Percentiles rank a stretch among this genome's conserved stretches.
Evolutionary conservation across 169 alveolate species (phyloP).

Genomic region (Cryptosporidium andersoni): DNA sequence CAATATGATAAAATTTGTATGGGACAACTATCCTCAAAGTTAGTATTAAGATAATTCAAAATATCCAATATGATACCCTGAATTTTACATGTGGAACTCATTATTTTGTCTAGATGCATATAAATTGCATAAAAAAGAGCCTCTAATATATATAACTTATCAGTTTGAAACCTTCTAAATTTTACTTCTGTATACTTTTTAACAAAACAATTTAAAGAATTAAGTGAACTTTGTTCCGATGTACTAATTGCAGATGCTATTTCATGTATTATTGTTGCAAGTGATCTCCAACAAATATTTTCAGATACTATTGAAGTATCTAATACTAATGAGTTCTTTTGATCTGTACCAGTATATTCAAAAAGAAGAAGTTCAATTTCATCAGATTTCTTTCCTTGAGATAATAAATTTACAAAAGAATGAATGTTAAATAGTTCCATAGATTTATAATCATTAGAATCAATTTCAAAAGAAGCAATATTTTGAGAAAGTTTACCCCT

Average conservation of each 20-base stretch:
- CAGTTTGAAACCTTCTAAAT: not conserved
- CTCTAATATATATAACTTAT: not conserved
- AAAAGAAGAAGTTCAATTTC: slow-evolving; percentile 2
- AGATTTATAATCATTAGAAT: not conserved
- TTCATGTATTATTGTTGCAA: not conserved
- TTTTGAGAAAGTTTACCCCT: slow-evolving; percentile 16
- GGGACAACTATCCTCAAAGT: not conserved
- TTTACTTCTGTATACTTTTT: not conserved
- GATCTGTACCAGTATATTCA: not conserved
- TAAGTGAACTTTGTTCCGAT: not conserved
- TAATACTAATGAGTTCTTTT: not conserved
- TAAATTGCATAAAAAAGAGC: slow-evolving; percentile 15
- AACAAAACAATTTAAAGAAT: not conserved
- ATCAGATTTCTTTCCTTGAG: slow-evolving; percentile 18
- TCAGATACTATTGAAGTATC: not conserved
- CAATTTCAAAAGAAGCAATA: not conserved
- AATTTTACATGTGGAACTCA: not conserved
- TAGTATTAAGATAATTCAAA: not conserved
- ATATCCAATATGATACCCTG: not conserved
- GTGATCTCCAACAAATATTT: not conserved
- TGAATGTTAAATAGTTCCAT: not conserved
- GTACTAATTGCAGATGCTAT: no score
- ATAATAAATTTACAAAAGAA: slow-evolving; percentile 6
- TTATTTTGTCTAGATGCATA: slow-evolving; percentile 20
- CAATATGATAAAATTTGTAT: not conserved